Base-by-base conservation (phyloP, 208 protist genomes). In the Trypanosomatidae sp. region DNA sequence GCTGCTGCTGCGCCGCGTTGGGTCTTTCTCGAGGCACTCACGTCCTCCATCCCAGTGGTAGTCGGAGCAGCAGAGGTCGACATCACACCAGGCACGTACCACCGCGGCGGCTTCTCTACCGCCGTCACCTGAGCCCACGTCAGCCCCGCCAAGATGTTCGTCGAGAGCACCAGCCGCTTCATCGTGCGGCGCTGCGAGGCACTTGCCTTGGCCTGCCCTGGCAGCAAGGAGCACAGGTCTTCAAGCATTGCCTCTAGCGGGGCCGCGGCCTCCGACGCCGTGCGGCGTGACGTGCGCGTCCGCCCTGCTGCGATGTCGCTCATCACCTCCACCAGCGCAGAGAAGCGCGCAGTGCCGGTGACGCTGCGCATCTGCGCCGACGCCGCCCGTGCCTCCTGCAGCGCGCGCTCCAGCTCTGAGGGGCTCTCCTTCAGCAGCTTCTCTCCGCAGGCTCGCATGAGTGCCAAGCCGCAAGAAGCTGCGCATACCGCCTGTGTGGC, bases 351-450 rank as follows among this genome's bases (percentile, higher is more conserved):
- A 7, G 49, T 84, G 44, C 69, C 79, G 47, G 76, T 69, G 13
- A 78, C 56, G 62, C 66, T 60, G 66, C 69, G 72, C 71, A 80
- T 81, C 55, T 64, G 44, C 47, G 62, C 74, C 19, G 68, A 70
- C 12, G 73, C 76, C 28, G 59, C 70, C 44, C 80, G 77, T 39
- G 85, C 88, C 69, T 81, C 82, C n/a, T 74, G 67, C 59, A 93
- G 67, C 6, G 79, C 81, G n/a, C 74, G 47, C 39, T 93, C 87
- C 75, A 96, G 75, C 65, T 89, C 81, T 1, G 56, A 64, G 2
- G 90, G 89, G 13, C 80, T 81, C 74, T 96, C 89, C 80, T 92
- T 96, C 28, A 87, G 69, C 10, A 96, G 68, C 67, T 95, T 94
- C 70, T 90, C 92, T 41, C 92, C 92, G 56, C 90, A 94, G 1